phyloP scores from a whole-genome alignment of 1,284 basidiomycete genomes.

The Boletellus sp. region DNA sequence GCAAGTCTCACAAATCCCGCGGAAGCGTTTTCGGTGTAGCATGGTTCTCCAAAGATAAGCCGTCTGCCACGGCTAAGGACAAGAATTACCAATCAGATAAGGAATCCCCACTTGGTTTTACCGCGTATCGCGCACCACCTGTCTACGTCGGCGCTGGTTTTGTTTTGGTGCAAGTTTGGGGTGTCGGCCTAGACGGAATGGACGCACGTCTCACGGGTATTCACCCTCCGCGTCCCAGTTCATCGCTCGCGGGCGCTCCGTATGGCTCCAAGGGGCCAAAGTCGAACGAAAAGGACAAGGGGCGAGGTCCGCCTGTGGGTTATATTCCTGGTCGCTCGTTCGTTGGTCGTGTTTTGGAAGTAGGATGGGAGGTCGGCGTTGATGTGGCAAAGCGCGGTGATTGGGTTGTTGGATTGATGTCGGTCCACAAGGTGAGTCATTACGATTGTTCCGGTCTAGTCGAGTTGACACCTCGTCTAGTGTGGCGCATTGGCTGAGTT shows the following conservation, averaged over 20 bases:
- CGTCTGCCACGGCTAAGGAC: slow-evolving; percentile 4
- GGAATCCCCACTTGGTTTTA: slow-evolving; percentile 50
- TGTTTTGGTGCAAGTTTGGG: slow-evolving; percentile 82
- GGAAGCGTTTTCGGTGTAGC: slow-evolving; percentile 25
- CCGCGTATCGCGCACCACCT: slow-evolving; percentile 71
- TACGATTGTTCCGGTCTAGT: slow-evolving; percentile 8
- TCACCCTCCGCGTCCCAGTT: slow-evolving; percentile 11
- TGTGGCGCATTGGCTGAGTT: slow-evolving; percentile 83
- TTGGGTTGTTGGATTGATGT: slow-evolving; percentile 77
- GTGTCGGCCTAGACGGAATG: slow-evolving; percentile 72
- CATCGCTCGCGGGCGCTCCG: slow-evolving; percentile 18
- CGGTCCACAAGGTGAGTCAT: slow-evolving; percentile 67
- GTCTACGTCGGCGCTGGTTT: slow-evolving; percentile 61
- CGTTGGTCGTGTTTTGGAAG: slow-evolving; percentile 75
- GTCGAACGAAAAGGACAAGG: slow-evolving; percentile 30
- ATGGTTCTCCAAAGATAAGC: slow-evolving; percentile 32
- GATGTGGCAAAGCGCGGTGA: slow-evolving; percentile 70
- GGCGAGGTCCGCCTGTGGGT: slow-evolving; percentile 45
- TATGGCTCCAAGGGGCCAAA: slow-evolving; percentile 25
- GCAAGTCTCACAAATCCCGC: slow-evolving; percentile 21
- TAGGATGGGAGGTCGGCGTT: slow-evolving; percentile 72
- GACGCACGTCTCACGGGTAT: slow-evolving; percentile 62
- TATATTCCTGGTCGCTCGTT: slow-evolving; percentile 82
- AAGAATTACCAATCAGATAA: slow-evolving; percentile 8
- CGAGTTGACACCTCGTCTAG: slow-evolving; percentile 37